Evolutionary conservation across 2,329 filamentous ascomycete species (phyloP), one percentile per base, ranked within the genome.

Genomic region (Emergomyces africanus): DNA sequence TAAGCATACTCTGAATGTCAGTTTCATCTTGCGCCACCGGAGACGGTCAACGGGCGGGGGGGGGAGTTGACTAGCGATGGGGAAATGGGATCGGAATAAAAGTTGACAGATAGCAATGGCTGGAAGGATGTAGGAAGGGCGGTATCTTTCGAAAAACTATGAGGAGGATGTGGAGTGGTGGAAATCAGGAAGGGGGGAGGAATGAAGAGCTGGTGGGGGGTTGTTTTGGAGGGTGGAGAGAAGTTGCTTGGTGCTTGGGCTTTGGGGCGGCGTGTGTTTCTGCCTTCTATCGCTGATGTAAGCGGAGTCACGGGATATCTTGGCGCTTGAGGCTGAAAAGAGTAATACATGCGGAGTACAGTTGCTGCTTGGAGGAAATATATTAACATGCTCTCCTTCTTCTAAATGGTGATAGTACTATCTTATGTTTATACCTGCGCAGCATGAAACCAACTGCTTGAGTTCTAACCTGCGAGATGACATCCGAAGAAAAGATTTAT

Each of bases 1-100:
- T 54, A 42, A 55, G 35, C 62, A 37, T 61, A 65, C 63, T 59
- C 61, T 64, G 50, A 65, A 65, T 28, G 63, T 61, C 58, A 65
- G 61, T 57, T 65, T 65, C 63, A 65, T 65, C 58, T 56, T 57
- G 44, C 48, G 57, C 39, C 54, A 46, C 39, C 54, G 37, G 58
- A 15, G 59, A 20, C 48, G 18, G 57, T 39, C 54, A 33, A 58
- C 30, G 30, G 53, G 23, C 30, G 30, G 53, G 23, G 53, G 53
- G 53, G 20, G 14, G 12, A 54, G 53, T 30, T 54, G 53, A 30
- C 28, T 33, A 25, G 44, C 10, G 49, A 51, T 42, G 51, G 56
- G 23, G 33, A 54, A 46, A 37, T 41, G 15, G 14, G 20, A 20
- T 28, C 14, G 35, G 46, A 58, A 53, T 53, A 28, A 46, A n/a